These are phyloP conservation scores for Panicum virgatum DNA, from an alignment of 202 grass and related monocot genomes.

Conservation along the genomic window DNA sequence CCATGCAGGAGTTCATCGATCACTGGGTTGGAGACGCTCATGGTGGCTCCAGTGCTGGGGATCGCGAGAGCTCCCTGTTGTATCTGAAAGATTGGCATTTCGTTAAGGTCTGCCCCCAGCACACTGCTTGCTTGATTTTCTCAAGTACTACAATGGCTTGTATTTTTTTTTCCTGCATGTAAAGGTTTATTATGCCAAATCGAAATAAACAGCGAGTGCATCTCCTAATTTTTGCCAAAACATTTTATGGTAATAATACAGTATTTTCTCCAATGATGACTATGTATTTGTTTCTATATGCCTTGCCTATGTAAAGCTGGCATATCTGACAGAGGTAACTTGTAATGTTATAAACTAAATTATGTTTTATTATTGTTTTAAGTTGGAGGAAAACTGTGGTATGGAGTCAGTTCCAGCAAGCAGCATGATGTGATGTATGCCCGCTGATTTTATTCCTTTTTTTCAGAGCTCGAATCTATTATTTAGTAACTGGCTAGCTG, in stretches of 20 bases:
- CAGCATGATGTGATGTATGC: background rate
- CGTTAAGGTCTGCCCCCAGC: slow-evolving; percentile 56
- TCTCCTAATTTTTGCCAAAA: background rate
- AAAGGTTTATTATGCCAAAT: background rate
- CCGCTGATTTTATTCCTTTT: background rate
- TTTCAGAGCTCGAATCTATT: background rate
- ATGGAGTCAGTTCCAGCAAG: background rate
- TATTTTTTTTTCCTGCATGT: background rate
- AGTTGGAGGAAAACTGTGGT: background rate
- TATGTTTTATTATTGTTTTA: slow-evolving; percentile 5
- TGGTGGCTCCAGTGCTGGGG: slow-evolving; percentile 18
- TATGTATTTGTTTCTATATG: background rate
- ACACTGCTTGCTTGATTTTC: background rate
- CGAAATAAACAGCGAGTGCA: background rate
- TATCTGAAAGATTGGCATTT: slow-evolving; percentile 99
- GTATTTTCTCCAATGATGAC: background rate
- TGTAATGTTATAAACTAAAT: background rate
- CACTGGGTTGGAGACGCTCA: slow-evolving; percentile 47
- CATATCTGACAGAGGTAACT: slow-evolving; percentile 1
- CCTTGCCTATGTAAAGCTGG: background rate
- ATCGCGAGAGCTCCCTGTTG: slow-evolving; percentile 38
- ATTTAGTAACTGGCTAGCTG: background rate
- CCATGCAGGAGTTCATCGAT: slow-evolving; percentile 65
- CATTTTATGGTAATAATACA: background rate
- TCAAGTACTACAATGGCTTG: background rate